Evolutionary conservation across 306 rosid genomes (phyloP).

Genomic region (Gastrolobium villosum): DNA sequence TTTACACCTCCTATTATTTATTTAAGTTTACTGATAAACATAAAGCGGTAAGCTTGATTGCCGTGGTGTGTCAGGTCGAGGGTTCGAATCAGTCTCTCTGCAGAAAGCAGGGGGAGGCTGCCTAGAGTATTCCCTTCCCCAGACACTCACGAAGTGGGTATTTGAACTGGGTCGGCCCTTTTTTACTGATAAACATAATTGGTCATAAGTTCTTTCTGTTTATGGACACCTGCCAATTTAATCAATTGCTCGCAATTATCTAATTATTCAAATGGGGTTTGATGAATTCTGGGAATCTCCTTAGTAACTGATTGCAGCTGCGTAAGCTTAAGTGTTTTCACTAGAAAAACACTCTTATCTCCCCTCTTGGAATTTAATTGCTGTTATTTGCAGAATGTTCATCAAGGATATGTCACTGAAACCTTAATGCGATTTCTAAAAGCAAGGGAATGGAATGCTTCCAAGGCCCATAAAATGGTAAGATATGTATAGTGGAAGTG

Average conservation of each 20-base stretch:
- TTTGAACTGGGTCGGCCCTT: too few relatives aligned
- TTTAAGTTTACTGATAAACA: neutral
- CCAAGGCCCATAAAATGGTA: constrained; percentile 93
- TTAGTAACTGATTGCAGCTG: too few relatives aligned
- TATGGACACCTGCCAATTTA: constrained; percentile 4
- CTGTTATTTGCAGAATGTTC: constrained; percentile 77
- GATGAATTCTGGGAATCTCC: constrained; percentile 34
- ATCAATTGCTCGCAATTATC: neutral
- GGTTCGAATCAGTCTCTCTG: too few relatives aligned
- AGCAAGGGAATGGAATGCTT: constrained; percentile 88
- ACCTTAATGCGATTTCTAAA: constrained; percentile 81
- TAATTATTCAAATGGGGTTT: constrained; percentile 7
- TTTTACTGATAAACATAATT: constrained; percentile 2
- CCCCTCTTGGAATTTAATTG: constrained; percentile 20
- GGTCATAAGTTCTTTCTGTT: constrained; percentile 24
- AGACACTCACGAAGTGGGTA: too few relatives aligned
- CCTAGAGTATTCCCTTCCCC: too few relatives aligned
- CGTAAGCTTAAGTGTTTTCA: neutral
- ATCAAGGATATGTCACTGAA: constrained; percentile 77
- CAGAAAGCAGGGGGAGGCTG: too few relatives aligned
- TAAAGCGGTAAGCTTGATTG: too few relatives aligned
- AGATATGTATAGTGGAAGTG: constrained; percentile 23
- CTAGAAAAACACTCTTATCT: constrained; percentile 14
- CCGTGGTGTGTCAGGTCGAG: too few relatives aligned
- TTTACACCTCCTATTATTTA: neutral